Evolutionary conservation across 805 yeast species (phyloP).

Genomic region (Kazachstania taianensis): DNA sequence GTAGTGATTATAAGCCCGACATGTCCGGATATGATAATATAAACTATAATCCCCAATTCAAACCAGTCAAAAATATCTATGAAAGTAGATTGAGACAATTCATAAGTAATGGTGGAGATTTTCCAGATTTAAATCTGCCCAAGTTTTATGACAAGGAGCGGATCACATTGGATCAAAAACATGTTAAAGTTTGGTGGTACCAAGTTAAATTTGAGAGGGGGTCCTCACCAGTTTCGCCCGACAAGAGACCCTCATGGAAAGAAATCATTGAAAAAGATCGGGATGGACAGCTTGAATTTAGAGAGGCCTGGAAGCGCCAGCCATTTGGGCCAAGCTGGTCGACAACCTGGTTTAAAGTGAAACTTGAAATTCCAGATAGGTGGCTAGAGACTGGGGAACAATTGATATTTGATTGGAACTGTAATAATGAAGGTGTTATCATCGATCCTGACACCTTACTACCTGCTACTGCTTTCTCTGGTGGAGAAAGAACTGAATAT

Average conservation of each 20-base stretch:
- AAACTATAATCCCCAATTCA: conserved; percentile 42
- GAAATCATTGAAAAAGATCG: conserved; percentile 18
- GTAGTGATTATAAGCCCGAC: neutral
- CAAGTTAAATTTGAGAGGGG: conserved; percentile 52
- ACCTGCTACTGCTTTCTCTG: conserved; percentile 79
- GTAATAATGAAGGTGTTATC: conserved; percentile 75
- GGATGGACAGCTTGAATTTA: conserved; percentile 33
- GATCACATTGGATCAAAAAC: conserved; percentile 32
- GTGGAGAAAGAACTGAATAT: conserved; percentile 71
- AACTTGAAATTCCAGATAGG: conserved; percentile 49
- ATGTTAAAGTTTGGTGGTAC: conserved; percentile 53
- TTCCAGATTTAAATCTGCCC: conserved; percentile 62
- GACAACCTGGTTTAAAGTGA: conserved; percentile 83
- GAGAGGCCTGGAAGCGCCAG: conserved; percentile 57
- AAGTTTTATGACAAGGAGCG: conserved; percentile 63
- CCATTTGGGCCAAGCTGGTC: conserved; percentile 94
- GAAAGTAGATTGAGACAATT: conserved; percentile 51
- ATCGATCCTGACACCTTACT: conserved; percentile 50
- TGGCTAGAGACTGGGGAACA: conserved; percentile 37
- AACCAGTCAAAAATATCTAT: conserved; percentile 54
- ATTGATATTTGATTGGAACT: conserved; percentile 73
- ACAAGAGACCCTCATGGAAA: conserved; percentile 29
- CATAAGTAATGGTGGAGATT: conserved; percentile 65
- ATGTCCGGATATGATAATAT: conserved; percentile 9
- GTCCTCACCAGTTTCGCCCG: conserved; percentile 32